Conservation (phyloP, 164 flowering plant genomes). For the Litsea cubeba region DNA sequence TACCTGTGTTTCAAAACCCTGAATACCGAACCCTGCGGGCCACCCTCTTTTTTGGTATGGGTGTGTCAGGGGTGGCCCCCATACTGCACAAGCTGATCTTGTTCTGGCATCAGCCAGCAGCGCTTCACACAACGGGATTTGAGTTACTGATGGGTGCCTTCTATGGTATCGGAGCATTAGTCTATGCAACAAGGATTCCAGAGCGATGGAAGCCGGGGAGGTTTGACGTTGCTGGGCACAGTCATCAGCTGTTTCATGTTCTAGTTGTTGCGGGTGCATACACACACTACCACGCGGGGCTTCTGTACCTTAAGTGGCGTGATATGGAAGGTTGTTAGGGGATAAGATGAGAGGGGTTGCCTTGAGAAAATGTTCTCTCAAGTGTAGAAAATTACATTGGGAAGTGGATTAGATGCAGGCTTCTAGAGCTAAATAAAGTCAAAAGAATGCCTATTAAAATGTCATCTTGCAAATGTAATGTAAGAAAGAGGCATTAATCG, state of each 20-base stretch:
- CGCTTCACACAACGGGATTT: slow-evolving; percentile 77
- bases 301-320: slow-evolving; percentile 83
- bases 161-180: slow-evolving; percentile 76
- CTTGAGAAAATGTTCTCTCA: background rate
- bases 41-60: slow-evolving; percentile 82
- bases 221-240: slow-evolving; percentile 94
- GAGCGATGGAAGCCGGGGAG: slow-evolving; percentile 98
- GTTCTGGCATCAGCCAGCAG: slow-evolving; percentile 75
- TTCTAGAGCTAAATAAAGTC: background rate
- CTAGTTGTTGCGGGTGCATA: slow-evolving; percentile 91
- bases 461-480: too few relatives aligned
- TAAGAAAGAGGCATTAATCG: too few relatives aligned
- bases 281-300: slow-evolving; percentile 83
- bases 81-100: slow-evolving; percentile 75
- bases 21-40: slow-evolving; percentile 69
- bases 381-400: background rate
- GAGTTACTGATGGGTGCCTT: slow-evolving; percentile 81
- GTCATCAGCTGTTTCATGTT: slow-evolving; percentile 90
- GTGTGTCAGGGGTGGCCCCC: slow-evolving; percentile 77
- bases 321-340: slow-evolving; percentile 71
- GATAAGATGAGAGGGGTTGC: background rate
- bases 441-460: too few relatives aligned
- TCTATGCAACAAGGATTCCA: slow-evolving; percentile 83
- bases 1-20: slow-evolving; percentile 80
- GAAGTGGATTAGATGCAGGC: too few relatives aligned